Percentiles rank a stretch among this genome's conserved stretches.
These are phyloP conservation scores for Colletotrichum sp. DNA, from an alignment of 2,329 filamentous ascomycete species.

Conservation along the genomic window DNA sequence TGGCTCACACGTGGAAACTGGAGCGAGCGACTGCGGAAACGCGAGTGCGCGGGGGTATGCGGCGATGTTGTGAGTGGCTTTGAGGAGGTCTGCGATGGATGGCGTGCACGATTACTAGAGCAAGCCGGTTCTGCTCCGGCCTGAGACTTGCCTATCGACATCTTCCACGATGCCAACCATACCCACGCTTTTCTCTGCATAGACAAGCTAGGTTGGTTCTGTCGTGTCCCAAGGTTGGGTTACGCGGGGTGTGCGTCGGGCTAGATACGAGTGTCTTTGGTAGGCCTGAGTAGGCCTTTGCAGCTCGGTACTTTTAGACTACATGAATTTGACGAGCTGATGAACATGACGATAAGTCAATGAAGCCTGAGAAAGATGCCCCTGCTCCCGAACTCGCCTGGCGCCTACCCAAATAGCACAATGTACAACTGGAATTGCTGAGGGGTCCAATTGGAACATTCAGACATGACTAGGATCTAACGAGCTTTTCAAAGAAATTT, in stretches of 20 bases:
- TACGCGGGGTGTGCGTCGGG: neutral
- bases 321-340: constrained; percentile 20
- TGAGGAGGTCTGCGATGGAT: constrained; percentile 85
- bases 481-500: neutral
- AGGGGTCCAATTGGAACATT: neutral
- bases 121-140: constrained; percentile 58
- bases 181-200: neutral
- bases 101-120: constrained; percentile 77
- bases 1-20: constrained; percentile 86
- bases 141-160: constrained; percentile 22
- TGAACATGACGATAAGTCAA: neutral
- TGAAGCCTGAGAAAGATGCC: neutral
- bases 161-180: neutral
- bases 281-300: neutral
- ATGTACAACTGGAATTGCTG: neutral
- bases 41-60: constrained; percentile 86
- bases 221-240: neutral
- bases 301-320: neutral
- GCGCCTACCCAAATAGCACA: neutral
- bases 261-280: neutral
- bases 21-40: constrained; percentile 75
- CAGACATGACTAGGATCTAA: neutral
- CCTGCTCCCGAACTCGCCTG: neutral
- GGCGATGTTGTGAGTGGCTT: constrained; percentile 90
- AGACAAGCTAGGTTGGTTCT: neutral